Percentiles rank a stretch among this genome's conserved stretches.
phyloP scores from a whole-genome alignment of 1,284 basidiomycete genomes.

The Pyrrhoderma lamaoense region DNA sequence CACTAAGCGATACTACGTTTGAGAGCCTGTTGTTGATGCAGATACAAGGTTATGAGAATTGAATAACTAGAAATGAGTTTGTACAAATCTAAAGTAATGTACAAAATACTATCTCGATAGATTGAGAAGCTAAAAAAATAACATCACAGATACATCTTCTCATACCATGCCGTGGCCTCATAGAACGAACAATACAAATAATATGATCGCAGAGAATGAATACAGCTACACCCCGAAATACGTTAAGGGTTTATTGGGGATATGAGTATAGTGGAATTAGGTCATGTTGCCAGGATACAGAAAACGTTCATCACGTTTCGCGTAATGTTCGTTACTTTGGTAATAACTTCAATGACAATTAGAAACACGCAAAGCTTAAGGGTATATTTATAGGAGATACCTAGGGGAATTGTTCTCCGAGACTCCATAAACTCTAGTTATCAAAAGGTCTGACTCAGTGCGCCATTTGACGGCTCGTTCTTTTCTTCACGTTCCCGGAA shows the following conservation, averaged over 20 bases:
- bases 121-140: not conserved
- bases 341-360: too few relatives aligned
- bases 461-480: not conserved
- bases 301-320: too few relatives aligned
- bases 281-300: too few relatives aligned
- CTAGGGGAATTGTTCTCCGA: not conserved
- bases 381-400: not conserved
- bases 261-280: too few relatives aligned
- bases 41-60: conserved; percentile 21
- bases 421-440: not conserved
- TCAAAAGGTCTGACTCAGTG: not conserved
- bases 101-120: not conserved
- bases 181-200: not conserved
- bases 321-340: too few relatives aligned
- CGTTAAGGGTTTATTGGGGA: not conserved
- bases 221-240: not conserved
- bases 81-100: not conserved
- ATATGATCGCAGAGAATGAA: not conserved
- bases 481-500: conserved; percentile 8
- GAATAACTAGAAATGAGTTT: not conserved
- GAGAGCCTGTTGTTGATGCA: conserved; percentile 59
- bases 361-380: not conserved
- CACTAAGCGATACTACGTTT: conserved; percentile 60
- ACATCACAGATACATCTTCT: not conserved
- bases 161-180: not conserved